Conservation (phyloP, 106 monocot species). For the Dendrobium catenatum region DNA sequence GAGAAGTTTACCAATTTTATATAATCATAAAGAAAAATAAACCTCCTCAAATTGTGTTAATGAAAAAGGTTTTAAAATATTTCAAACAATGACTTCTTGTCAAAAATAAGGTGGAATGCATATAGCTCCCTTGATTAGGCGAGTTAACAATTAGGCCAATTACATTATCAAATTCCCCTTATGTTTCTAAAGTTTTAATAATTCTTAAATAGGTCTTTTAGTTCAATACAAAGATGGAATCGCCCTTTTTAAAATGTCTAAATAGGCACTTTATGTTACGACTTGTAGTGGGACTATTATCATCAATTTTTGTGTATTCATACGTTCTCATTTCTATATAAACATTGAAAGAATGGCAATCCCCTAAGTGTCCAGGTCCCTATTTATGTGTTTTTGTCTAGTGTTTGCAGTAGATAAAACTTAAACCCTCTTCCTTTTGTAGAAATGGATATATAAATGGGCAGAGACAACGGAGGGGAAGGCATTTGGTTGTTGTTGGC, state of each 20-base stretch:
- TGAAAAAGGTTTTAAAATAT: neutral
- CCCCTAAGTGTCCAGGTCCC: neutral
- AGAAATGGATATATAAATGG: too few relatives aligned
- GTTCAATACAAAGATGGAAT: neutral
- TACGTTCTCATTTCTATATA: too few relatives aligned
- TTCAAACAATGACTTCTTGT: neutral
- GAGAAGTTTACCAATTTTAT: neutral
- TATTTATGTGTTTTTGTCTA: neutral
- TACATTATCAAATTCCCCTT: neutral
- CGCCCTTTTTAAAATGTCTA: neutral
- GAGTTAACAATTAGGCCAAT: neutral
- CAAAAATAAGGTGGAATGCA: neutral
- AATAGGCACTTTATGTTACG: too few relatives aligned
- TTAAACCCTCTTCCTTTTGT: neutral
- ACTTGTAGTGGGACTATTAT: too few relatives aligned
- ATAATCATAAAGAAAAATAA: neutral
- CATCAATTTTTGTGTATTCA: too few relatives aligned
- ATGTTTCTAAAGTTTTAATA: neutral
- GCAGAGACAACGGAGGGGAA: too few relatives aligned
- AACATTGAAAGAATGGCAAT: too few relatives aligned
- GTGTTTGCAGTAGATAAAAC: neutral
- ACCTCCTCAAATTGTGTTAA: neutral
- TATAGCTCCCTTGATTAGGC: neutral
- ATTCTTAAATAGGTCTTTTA: neutral
- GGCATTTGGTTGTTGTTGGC: too few relatives aligned